These are phyloP conservation scores for Talaromyces nanjingensis DNA, from an alignment of 495 filamentous ascomycete genomes.

Conservation along the genomic window DNA sequence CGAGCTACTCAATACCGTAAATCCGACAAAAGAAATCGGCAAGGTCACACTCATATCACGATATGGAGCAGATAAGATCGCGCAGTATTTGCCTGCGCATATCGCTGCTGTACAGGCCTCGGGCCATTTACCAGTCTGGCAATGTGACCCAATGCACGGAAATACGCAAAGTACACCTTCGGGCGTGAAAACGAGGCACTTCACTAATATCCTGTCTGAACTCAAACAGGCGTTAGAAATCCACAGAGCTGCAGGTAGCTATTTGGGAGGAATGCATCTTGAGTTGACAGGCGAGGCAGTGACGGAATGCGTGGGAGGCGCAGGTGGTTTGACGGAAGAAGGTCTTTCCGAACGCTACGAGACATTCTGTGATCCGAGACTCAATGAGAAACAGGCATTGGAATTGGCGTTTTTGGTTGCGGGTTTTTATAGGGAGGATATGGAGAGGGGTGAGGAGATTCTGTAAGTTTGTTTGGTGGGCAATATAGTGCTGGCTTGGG, in stretches of 20 bases:
- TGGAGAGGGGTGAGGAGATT: background rate
- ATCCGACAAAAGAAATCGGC: conserved; percentile 72
- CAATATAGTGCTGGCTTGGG: too few relatives aligned
- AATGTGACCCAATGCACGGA: conserved; percentile 98
- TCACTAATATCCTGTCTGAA: conserved; percentile 80
- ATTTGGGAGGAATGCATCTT: conserved; percentile 88
- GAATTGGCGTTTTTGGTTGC: conserved; percentile 93
- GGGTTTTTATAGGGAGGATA: conserved; percentile 59
- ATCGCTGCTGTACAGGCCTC: conserved; percentile 77
- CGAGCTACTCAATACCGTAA: conserved; percentile 70
- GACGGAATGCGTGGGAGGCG: conserved; percentile 92
- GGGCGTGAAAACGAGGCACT: conserved; percentile 80
- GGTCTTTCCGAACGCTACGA: conserved; percentile 84
- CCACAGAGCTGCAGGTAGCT: conserved; percentile 73
- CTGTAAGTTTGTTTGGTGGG: background rate
- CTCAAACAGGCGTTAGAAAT: conserved; percentile 71
- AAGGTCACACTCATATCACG: conserved; percentile 95
- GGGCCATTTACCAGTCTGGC: conserved; percentile 81
- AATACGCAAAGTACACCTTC: conserved; percentile 55
- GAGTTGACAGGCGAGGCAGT: conserved; percentile 94
- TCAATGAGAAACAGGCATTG: conserved; percentile 97
- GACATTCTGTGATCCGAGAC: conserved; percentile 86
- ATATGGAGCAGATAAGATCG: conserved; percentile 74
- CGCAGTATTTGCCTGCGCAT: conserved; percentile 64
- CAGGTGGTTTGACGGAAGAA: conserved; percentile 77